Base-by-base conservation (phyloP, 2,329 filamentous ascomycete species). In the Beauveria varroae region DNA sequence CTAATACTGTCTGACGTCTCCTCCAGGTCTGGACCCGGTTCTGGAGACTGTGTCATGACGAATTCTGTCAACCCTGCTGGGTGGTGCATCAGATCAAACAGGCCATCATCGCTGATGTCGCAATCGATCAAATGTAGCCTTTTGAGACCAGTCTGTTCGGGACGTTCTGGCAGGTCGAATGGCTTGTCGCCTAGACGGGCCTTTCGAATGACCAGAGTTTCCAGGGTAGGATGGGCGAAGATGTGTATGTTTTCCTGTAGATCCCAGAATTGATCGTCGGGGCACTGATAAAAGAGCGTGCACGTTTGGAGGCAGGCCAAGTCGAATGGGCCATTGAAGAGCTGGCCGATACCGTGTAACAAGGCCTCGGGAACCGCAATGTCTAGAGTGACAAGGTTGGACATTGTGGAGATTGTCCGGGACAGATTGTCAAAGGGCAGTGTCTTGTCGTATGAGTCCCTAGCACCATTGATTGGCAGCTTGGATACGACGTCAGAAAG, bases 241-340 rank as follows among this genome's bases (percentile, higher is more conserved):
- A 81, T 79, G 69, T 81, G 77, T 52, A 81, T 80, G 64, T 80
- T 81, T 63, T 79, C 78, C 62, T 76, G 78, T 44, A 81, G 71
- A 64, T 81, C 78, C 79, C 79, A 81, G 67, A 80, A 81, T 10
- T 70, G 70, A 55, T 75, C 71, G 57, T 76, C 71, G 16, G 74
- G 71, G 63, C 71, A 71, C 65, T 80, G 77, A 65, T 80, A 81
- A 68, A 76, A 80, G 40, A 81, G 68, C 2, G 72, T 75, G 70
- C 79, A 81, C 3, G 73, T 71, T 65, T 75, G 76, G 26, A 81
- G 71, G 63, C 75, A 79, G 51, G 79, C 77, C 56, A 81, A 68
- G 68, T 80, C 79, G 63, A 81, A 81, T 1, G 79, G 79, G 1
- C 78, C 76, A 64, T 80, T 79, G 67, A 81, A 81, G 4, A 81